Base-by-base conservation (phyloP, 2,329 filamentous ascomycete genomes). In the Penicillium sp. region DNA sequence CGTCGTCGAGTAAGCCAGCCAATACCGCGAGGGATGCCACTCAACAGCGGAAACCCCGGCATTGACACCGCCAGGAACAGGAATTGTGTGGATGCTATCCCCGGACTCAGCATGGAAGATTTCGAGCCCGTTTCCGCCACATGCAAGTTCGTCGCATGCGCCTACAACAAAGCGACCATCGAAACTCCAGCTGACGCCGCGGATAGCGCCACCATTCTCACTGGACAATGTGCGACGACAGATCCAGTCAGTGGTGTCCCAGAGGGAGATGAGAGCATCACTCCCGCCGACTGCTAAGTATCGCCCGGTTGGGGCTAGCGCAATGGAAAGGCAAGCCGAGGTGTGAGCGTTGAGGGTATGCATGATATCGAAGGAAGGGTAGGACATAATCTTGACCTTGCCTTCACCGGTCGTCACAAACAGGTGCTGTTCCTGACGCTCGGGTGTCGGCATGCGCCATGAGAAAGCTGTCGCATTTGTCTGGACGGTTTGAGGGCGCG, bases 221-320 rank as follows among this genome's bases (percentile, higher is more conserved):
- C 71, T 75, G 1, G 73, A 73, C 8, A 77, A 60, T 0, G 75
- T 77, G 33, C 75, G 72, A 22, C 68, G 70, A 53, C 75, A 77
- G 43, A 76, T 71, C 75, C 75, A 77, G 57, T 77, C 75, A 2
- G 68, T 74, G 4, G 75, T 77, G 60, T 77, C 75, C 74, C 75
- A 77, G 27, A 77, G 70, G 11, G 74, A 75, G 40, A 77, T 75
- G 28, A 77, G 65, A 10, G 75, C 73, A 59, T 77, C 75, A 43
- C 71, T 73, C 28, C 74, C 75, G 31, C 75, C 75, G 18, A 76
- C 63, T 16, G 75, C 75, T 19, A 77, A 66, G 56, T 77, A 77
- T 49, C 74, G 74, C 40, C 72, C 73, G 22, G 69, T 75, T 1
- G 75, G 75, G 11, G 72, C 71, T 27, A 75, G 73, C 11, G 71